Evolutionary conservation across 2,329 filamentous ascomycete species (phyloP), one percentile per base, ranked within the genome.

Genomic region (Apiospora kogelbergensis): DNA sequence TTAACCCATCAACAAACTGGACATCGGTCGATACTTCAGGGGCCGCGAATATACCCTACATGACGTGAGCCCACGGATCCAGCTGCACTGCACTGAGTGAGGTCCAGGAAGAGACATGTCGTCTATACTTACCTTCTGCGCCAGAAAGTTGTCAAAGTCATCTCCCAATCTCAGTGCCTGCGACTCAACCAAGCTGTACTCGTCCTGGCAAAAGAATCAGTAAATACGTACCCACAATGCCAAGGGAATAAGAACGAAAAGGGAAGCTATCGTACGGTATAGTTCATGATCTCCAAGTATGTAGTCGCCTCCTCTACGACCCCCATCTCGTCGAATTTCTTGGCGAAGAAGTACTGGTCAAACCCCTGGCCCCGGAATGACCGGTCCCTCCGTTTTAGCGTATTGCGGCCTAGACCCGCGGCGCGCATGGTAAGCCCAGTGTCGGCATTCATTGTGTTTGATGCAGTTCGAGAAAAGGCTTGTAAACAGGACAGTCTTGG

Each of bases 131-230:
- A 24, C 67, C 45, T 66, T 4, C n/a, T 24, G 60, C 3, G 40
- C n/a, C 24, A 68, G 33, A 33, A 65, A 68, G 11, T 57, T 65
- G 20, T 68, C 10, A 24, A 68, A 68, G 37, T 68, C 67, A 40
- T 68, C 63, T 1, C 44, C 63, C 3, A 65, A 6, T 22, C 17
- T 33, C 63, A 65, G 15, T 3, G 63, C 24, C 11, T 45, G 63
- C 7, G 63, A 42, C 24, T 65, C 63, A 4, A 65, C 63, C 24
- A 65, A 15, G 22, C 63, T 65, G 24, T 30, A 7, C 3, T 41
- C 63, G 33, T 65, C 63, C 63, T 65, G 15, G 10, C 3, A 30
- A 15, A 24, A 2, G 6, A 9, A 60, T 60, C 17, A 60, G 30
- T 20, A n/a, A 5, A 6, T 1, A 30, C 6, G 4, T 4, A 6